These are phyloP conservation scores for Pittosporum tobira DNA, from an alignment of 129 eudicot genomes.

Conservation along the genomic window DNA sequence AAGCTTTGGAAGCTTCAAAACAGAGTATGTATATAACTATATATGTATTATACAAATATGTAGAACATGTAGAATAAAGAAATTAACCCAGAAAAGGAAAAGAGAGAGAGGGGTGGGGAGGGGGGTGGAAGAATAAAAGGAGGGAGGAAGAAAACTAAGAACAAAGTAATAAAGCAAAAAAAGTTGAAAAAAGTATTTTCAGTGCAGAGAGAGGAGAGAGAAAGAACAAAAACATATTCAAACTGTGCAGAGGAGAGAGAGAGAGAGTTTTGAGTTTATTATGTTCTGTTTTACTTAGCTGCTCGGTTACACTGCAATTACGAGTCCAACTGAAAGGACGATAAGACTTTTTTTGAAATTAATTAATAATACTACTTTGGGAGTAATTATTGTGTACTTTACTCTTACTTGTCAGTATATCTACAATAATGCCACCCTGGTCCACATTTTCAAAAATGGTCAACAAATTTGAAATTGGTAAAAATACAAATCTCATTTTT, in stretches of 20 bases:
- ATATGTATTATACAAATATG: background rate
- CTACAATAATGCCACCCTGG: background rate
- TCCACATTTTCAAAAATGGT: background rate
- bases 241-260: background rate
- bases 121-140: slow-evolving; percentile 8
- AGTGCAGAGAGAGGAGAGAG: slow-evolving; percentile 16
- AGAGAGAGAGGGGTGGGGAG: background rate
- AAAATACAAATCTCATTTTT: too few relatives aligned
- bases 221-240: background rate
- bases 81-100: slow-evolving; percentile 6
- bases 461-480: too few relatives aligned
- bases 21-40: background rate
- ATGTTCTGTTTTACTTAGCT: background rate
- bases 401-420: background rate
- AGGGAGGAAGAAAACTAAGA: slow-evolving; percentile 19
- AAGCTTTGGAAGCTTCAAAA: slow-evolving; percentile 18
- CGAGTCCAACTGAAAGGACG: background rate
- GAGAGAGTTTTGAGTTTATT: background rate
- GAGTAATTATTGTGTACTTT: background rate
- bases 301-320: background rate
- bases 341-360: background rate
- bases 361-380: background rate
- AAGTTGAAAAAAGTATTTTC: slow-evolving; percentile 27
- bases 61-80: slow-evolving; percentile 7
- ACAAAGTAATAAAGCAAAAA: slow-evolving; percentile 40